phyloP scores from a whole-genome alignment of 495 filamentous ascomycete genomes.

The Hypoxylon crocopeplum region DNA sequence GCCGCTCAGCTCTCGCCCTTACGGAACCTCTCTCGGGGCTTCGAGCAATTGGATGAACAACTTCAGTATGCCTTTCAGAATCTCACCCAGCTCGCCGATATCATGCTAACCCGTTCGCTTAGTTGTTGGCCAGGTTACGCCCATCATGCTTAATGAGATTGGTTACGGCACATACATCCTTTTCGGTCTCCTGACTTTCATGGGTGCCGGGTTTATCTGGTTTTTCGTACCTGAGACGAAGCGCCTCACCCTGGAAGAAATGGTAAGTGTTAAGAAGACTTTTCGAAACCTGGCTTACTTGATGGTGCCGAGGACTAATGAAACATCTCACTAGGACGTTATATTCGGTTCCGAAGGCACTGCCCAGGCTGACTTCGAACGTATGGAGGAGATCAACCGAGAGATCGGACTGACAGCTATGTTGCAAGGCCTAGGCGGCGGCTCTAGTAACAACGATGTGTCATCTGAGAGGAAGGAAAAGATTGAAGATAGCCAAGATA shows the following conservation, averaged over 20 bases:
- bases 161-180: constrained; percentile 82
- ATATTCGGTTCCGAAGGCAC: constrained; percentile 77
- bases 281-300: neutral
- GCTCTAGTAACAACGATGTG: constrained; percentile 22
- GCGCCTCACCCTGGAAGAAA: constrained; percentile 64
- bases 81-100: neutral
- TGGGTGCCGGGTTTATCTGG: constrained; percentile 74
- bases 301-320: constrained; percentile 12
- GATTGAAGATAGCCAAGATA: constrained; percentile 24
- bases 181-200: constrained; percentile 73
- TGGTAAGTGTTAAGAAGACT: constrained; percentile 47
- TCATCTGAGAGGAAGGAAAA: constrained; percentile 30
- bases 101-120: constrained; percentile 6
- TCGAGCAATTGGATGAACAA: constrained; percentile 67
- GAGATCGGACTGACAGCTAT: constrained; percentile 68
- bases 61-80: constrained; percentile 32
- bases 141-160: constrained; percentile 73
- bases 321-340: constrained; percentile 63
- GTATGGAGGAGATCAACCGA: constrained; percentile 74
- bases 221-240: constrained; percentile 81
- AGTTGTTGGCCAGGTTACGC: constrained; percentile 75
- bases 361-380: constrained; percentile 72
- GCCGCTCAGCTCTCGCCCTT: constrained; percentile 75
- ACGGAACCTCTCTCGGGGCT: constrained; percentile 75
- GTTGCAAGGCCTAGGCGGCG: constrained; percentile 37